These are phyloP conservation scores for Incumbomyces lentus DNA, from an alignment of 2,329 filamentous ascomycete species.

Conservation along the genomic window DNA sequence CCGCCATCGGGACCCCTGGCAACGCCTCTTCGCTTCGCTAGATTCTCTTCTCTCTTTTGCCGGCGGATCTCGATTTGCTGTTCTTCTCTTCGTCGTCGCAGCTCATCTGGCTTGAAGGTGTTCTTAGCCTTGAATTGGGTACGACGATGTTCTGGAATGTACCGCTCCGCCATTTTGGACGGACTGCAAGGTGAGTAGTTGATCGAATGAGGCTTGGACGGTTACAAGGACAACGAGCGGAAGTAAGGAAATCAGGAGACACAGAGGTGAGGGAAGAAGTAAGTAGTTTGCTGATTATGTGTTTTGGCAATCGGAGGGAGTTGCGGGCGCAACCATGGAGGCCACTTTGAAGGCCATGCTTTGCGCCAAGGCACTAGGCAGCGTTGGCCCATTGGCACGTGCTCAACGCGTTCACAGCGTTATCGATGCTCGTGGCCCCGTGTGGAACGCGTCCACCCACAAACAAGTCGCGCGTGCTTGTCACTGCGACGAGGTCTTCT, in stretches of 20 bases:
- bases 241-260: slow-evolving; percentile 2
- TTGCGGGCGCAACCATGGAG: slow-evolving; percentile 5
- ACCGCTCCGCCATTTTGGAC: slow-evolving; percentile 83
- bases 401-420: background rate
- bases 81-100: slow-evolving; percentile 94
- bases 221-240: background rate
- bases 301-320: slow-evolving; percentile 7
- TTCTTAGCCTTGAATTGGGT: slow-evolving; percentile 99
- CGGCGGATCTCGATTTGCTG: slow-evolving; percentile 99
- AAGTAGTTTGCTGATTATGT: background rate
- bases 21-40: slow-evolving; percentile 96
- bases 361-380: slow-evolving; percentile 2
- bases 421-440: too few species aligned
- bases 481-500: too few species aligned
- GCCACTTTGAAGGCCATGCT: background rate
- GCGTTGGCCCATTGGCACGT: background rate
- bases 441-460: too few species aligned
- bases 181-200: background rate
- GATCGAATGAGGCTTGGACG: background rate
- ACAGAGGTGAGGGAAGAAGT: background rate
- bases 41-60: slow-evolving; percentile 96
- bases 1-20: slow-evolving; percentile 53
- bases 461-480: too few species aligned
- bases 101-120: slow-evolving; percentile 97
- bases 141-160: slow-evolving; percentile 98